phyloP scores from a whole-genome alignment of 1,284 basidiomycete species.

The Sporisorium graminicola region DNA sequence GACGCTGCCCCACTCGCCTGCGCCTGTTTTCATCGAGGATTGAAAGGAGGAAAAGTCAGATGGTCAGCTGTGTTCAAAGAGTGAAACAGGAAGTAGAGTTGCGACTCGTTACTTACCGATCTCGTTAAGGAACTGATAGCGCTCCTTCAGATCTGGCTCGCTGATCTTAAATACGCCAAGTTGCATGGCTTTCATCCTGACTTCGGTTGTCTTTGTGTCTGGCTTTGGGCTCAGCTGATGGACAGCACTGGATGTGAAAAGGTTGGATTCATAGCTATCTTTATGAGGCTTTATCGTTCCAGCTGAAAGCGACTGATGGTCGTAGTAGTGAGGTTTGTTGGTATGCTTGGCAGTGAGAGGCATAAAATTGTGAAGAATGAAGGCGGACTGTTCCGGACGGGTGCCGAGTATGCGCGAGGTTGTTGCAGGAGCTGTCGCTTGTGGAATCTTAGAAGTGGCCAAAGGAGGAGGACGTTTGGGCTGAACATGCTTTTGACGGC shows the following conservation, averaged over 20 bases:
- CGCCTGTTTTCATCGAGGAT: constrained; percentile 10
- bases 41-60: not conserved
- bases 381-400: constrained; percentile 18
- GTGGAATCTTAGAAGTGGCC: constrained; percentile 28
- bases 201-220: constrained; percentile 11
- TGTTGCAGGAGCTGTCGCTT: constrained; percentile 15
- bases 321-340: not conserved
- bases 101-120: constrained; percentile 33
- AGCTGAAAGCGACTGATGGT: not conserved
- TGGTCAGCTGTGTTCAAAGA: not conserved
- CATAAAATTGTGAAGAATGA: constrained; percentile 7
- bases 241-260: not conserved
- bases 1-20: constrained; percentile 54
- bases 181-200: constrained; percentile 42
- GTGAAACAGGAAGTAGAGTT: not conserved
- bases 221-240: constrained; percentile 3
- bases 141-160: constrained; percentile 44
- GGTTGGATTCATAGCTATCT: not conserved
- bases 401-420: constrained; percentile 12
- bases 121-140: constrained; percentile 50
- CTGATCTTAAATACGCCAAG: constrained; percentile 51
- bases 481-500: constrained; percentile 2
- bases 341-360: not conserved
- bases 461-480: constrained; percentile 6
- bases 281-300: not conserved